Conservation (phyloP, 2,329 filamentous ascomycete genomes). For the Aspergillus versicolor region DNA sequence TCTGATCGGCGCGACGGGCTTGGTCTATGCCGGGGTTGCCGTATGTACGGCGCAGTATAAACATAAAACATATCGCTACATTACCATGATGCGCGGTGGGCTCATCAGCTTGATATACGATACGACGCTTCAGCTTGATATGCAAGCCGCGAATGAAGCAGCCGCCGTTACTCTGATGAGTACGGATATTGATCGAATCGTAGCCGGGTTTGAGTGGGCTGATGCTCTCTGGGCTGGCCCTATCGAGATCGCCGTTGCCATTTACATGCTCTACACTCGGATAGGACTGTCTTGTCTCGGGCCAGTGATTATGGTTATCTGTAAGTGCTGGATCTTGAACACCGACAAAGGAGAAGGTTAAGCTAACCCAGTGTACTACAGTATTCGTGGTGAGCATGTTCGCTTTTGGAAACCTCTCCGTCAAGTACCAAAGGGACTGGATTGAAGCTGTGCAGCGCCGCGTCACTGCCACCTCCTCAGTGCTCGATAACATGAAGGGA, state of each 20-base stretch:
- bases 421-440: too few relatives aligned
- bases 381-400: too few relatives aligned
- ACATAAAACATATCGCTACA: conserved; percentile 28
- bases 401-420: too few relatives aligned
- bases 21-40: conserved; percentile 33
- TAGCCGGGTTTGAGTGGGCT: conserved; percentile 20
- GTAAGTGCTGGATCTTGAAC: too few relatives aligned
- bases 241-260: conserved; percentile 38
- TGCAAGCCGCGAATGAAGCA: conserved; percentile 32
- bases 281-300: conserved; percentile 34
- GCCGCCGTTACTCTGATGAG: conserved; percentile 48
- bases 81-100: conserved; percentile 30
- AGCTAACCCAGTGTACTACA: too few relatives aligned
- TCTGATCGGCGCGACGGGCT: conserved; percentile 31
- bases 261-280: conserved; percentile 33
- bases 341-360: too few relatives aligned
- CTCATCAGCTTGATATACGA: conserved; percentile 46
- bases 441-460: too few relatives aligned
- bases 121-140: conserved; percentile 40
- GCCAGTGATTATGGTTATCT: conserved; percentile 6
- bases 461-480: too few relatives aligned
- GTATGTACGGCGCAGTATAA: conserved; percentile 25
- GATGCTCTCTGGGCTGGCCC: conserved; percentile 38
- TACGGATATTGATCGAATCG: conserved; percentile 41
- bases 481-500: too few relatives aligned